Evolutionary conservation across 2,329 filamentous ascomycete genomes (phyloP).

Genomic region (Penicillium sp.): DNA sequence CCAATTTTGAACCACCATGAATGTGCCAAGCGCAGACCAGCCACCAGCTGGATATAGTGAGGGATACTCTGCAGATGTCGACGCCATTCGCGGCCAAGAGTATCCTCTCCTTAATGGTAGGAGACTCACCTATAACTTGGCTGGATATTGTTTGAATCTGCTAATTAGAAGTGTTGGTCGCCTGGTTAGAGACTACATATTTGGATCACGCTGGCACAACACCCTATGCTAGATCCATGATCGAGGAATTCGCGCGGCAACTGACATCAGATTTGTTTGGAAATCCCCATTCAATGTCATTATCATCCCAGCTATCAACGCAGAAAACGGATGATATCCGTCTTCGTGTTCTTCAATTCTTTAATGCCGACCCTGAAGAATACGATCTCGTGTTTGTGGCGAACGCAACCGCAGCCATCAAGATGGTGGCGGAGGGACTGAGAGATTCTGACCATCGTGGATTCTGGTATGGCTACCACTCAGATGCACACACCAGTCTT

Average conservation of each 20-base stretch:
- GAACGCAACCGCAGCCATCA: conserved; percentile 87
- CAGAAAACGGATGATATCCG: conserved; percentile 70
- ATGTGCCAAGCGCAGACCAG: not conserved
- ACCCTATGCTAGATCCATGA: conserved; percentile 68
- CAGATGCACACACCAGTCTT: conserved; percentile 78
- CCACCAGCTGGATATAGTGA: conserved; percentile 15
- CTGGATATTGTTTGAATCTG: not conserved
- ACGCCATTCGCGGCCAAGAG: conserved; percentile 42
- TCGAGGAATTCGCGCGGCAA: conserved; percentile 72
- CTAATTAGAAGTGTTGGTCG: conserved; percentile 1
- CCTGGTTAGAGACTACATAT: conserved; percentile 60
- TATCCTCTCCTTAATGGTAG: conserved; percentile 43
- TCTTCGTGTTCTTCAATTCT: conserved; percentile 64
- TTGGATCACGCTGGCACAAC: conserved; percentile 97
- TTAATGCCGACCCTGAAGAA: conserved; percentile 70
- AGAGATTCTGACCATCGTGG: conserved; percentile 57
- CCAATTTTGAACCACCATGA: not conserved
- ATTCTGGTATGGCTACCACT: conserved; percentile 77
- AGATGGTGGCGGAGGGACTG: conserved; percentile 75
- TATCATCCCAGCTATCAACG: conserved; percentile 71
- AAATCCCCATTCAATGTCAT: conserved; percentile 84
- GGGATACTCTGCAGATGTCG: conserved; percentile 43
- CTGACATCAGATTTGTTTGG: conserved; percentile 76
- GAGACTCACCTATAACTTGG: not conserved
- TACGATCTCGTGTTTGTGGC: conserved; percentile 89